Evolutionary conservation across 495 filamentous ascomycete genomes (phyloP).

Genomic region (Penicillium arizonense): DNA sequence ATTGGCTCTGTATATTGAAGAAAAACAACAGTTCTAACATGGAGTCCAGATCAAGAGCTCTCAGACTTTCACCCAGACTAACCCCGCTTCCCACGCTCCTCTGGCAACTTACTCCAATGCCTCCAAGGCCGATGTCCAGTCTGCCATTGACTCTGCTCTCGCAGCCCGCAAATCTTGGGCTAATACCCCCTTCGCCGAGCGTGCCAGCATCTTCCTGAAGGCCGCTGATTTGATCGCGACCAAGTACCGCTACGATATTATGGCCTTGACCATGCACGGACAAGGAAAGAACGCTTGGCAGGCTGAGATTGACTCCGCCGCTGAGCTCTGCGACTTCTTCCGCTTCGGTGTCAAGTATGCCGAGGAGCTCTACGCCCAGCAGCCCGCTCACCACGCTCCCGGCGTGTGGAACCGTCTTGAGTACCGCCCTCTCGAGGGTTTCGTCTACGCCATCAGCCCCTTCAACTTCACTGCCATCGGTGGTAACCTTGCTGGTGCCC

Average conservation of each 20-base stretch:
- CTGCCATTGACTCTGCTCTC: slow-evolving; percentile 78
- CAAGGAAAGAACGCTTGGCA: slow-evolving; percentile 98
- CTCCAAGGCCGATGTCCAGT: slow-evolving; percentile 63
- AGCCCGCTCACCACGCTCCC: slow-evolving; percentile 72
- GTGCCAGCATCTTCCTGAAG: slow-evolving; percentile 92
- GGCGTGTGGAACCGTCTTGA: slow-evolving; percentile 84
- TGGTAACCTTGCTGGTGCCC: slow-evolving; percentile 72
- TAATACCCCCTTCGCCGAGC: slow-evolving; percentile 76
- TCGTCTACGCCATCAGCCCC: slow-evolving; percentile 81
- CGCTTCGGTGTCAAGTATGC: slow-evolving; percentile 84
- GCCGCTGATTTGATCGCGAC: slow-evolving; percentile 83
- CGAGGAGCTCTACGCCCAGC: slow-evolving; percentile 81
- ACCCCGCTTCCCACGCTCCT: slow-evolving; percentile 72
- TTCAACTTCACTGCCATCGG: slow-evolving; percentile 92
- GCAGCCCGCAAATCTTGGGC: slow-evolving; percentile 82
- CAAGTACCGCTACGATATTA: slow-evolving; percentile 90
- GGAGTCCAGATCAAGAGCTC: slow-evolving; percentile 32
- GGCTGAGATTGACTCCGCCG: slow-evolving; percentile 92
- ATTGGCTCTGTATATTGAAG: background rate
- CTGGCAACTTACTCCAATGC: slow-evolving; percentile 81
- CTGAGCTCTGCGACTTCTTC: slow-evolving; percentile 89
- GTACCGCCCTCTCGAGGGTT: slow-evolving; percentile 80
- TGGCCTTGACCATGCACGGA: slow-evolving; percentile 90
- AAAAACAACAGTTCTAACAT: background rate
- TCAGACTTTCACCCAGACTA: slow-evolving; percentile 56